Conservation (phyloP, 2,329 filamentous ascomycete species). For the Kalaharituber pfeilii region DNA sequence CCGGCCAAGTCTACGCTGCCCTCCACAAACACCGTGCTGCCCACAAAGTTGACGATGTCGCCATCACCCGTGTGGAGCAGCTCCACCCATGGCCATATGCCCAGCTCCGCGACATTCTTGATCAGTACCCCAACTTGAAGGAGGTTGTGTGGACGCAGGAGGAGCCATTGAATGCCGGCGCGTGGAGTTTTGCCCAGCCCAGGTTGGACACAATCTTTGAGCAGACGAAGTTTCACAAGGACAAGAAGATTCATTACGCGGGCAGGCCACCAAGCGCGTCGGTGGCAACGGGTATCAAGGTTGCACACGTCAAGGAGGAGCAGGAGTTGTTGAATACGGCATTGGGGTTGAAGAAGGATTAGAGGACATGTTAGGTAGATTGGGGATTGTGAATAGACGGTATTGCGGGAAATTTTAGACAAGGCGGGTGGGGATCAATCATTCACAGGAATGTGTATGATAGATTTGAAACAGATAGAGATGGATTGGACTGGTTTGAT, state of each 20-base stretch:
- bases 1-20: conserved; percentile 82
- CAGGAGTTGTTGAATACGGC: conserved; percentile 56
- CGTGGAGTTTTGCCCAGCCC: conserved; percentile 94
- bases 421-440: no score
- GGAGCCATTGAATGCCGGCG: conserved; percentile 91
- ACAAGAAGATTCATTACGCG: conserved; percentile 93
- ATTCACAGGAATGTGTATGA: no score
- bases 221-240: conserved; percentile 50
- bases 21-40: conserved; percentile 80
- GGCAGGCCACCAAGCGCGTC: conserved; percentile 84
- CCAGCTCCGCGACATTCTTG: conserved; percentile 88
- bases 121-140: conserved; percentile 92
- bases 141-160: conserved; percentile 96
- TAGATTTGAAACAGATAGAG: background rate
- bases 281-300: conserved; percentile 85
- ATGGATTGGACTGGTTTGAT: background rate
- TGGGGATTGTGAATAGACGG: background rate
- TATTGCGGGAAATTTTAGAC: background rate
- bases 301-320: conserved; percentile 80
- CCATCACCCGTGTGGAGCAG: conserved; percentile 91
- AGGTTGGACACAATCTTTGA: conserved; percentile 79
- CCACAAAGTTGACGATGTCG: conserved; percentile 73
- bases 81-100: conserved; percentile 98
- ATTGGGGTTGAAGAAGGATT: conserved; percentile 26
- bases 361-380: background rate